Percentiles rank a stretch among this genome's conserved stretches.
Evolutionary conservation across 805 yeast genomes (phyloP).

Genomic region (Komagataella pastoris): DNA sequence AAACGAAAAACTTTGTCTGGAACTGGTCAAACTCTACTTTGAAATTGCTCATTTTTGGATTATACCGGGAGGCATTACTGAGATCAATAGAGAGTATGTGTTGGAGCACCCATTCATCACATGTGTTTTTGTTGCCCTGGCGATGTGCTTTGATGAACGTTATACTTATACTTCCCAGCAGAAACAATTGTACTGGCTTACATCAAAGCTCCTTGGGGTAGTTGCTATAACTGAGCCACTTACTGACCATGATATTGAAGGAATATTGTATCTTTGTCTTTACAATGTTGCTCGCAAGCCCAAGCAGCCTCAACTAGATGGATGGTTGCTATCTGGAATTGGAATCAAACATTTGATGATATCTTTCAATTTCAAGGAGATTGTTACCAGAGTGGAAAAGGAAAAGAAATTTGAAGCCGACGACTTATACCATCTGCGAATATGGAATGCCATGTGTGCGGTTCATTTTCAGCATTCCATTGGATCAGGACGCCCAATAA

Average conservation of each 20-base stretch:
- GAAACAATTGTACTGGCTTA: conserved; percentile 29
- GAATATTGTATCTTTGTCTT: conserved; percentile 37
- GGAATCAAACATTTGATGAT: conserved; percentile 36
- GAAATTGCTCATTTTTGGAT: conserved; percentile 47
- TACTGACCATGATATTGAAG: conserved; percentile 49
- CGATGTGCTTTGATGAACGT: conserved; percentile 44
- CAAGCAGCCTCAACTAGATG: conserved; percentile 35
- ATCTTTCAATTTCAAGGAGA: conserved; percentile 29
- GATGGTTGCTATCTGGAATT: conserved; percentile 37
- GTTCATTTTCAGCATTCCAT: conserved; percentile 37
- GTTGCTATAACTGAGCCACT: conserved; percentile 37
- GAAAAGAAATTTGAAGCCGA: conserved; percentile 11
- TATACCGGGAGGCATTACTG: conserved; percentile 45
- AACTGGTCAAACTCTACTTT: conserved; percentile 31
- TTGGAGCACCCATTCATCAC: conserved; percentile 38
- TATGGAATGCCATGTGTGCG: conserved; percentile 37
- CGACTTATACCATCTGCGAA: conserved; percentile 40
- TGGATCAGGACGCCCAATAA: conserved; percentile 32
- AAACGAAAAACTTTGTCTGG: conserved; percentile 28
- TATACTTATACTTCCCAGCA: conserved; percentile 34
- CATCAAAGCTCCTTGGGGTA: conserved; percentile 33
- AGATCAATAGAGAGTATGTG: conserved; percentile 31
- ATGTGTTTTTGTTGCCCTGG: conserved; percentile 37
- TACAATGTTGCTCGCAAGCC: conserved; percentile 43
- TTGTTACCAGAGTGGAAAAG: conserved; percentile 21